These are phyloP conservation scores for Fusarium nodosum DNA, from an alignment of 2,329 filamentous ascomycete species.

Conservation along the genomic window DNA sequence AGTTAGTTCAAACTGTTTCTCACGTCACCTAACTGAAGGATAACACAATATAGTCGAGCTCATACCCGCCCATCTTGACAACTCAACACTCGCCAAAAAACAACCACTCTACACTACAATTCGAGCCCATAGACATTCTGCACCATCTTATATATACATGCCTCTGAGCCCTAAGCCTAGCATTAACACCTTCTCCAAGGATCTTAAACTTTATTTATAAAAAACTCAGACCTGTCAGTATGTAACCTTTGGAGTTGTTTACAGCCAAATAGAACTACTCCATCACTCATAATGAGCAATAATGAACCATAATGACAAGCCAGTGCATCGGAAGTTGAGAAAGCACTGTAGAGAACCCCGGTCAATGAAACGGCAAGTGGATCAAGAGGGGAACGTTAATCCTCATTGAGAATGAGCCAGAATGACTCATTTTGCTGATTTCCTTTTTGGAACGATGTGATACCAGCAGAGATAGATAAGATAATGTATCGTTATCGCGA, in stretches of 20 bases:
- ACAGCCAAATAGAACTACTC: not conserved
- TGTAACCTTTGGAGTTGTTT: not conserved
- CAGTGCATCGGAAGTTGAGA: slow-evolving; percentile 17
- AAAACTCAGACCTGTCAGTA: not conserved
- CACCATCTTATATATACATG: not conserved
- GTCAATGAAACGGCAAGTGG: slow-evolving; percentile 19
- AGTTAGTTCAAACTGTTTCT: not conserved
- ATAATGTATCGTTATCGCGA: not conserved
- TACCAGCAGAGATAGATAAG: not conserved
- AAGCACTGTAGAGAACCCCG: slow-evolving; percentile 20
- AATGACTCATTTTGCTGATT: slow-evolving; percentile 53
- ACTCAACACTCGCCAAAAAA: not conserved
- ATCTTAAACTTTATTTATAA: not conserved
- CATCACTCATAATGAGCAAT: slow-evolving; percentile 25
- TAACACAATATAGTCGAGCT: not conserved
- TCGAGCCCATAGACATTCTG: not conserved
- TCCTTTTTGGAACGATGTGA: slow-evolving; percentile 32
- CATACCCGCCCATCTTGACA: not conserved
- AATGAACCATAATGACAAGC: slow-evolving; percentile 49
- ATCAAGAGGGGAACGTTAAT: not conserved
- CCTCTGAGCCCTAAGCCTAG: not conserved
- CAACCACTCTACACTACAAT: not conserved
- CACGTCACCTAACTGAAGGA: not conserved
- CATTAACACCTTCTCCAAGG: not conserved
- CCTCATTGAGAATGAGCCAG: slow-evolving; percentile 49